Evolutionary conservation across 306 rosid species (phyloP), one percentile per base, ranked within the genome.

Genomic region (Casuarina cunninghamiana): DNA sequence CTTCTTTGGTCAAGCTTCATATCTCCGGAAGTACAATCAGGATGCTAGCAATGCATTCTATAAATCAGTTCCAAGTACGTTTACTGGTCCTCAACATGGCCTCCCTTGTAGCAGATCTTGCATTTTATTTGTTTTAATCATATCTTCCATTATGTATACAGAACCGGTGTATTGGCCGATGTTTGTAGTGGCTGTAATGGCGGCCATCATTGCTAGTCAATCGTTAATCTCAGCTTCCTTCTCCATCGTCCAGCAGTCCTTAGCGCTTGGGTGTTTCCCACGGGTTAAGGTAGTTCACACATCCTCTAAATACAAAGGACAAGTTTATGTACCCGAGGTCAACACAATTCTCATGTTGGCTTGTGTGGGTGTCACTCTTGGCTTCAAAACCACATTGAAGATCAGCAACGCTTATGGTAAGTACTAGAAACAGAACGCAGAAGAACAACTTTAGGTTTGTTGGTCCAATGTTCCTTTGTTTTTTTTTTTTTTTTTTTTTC

Each of bases 321-420:
- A 93, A 77, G 97, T 93, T 84, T 93, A 86, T 68, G 71, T 93
- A 61, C 98, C 97, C 3, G 91, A 91, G 78, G 74, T 80, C 32
- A 91, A 89, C 75, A 89, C 74, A 82, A 82, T 93, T 44, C 90
- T 93, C 51, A 87, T 93, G 98, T 32, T 93, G 21, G 91, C 97
- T 8, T 93, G 97, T 76, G 73, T 91, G 49, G 89, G 79, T 2
- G 84, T 93, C 82, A 89, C 98, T 26, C 13, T 77, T 16, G 93
- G 79, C 13, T 93, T 93, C 21, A 86, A 74, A 78, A 76, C 70
- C 66, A 88, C 96, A 8, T 10, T 65, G 4, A 26, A 83, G 69
- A 90, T 93, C 41, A 93, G 98, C 54, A 83, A 91, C 74, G 98
- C 97, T 35, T 93, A 88, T 15, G 97, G 96, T 91, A 90, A 68